Evolutionary conservation across 495 filamentous ascomycete species (phyloP), one percentile per base, ranked within the genome.

Genomic region (Trichoderma gamsii): DNA sequence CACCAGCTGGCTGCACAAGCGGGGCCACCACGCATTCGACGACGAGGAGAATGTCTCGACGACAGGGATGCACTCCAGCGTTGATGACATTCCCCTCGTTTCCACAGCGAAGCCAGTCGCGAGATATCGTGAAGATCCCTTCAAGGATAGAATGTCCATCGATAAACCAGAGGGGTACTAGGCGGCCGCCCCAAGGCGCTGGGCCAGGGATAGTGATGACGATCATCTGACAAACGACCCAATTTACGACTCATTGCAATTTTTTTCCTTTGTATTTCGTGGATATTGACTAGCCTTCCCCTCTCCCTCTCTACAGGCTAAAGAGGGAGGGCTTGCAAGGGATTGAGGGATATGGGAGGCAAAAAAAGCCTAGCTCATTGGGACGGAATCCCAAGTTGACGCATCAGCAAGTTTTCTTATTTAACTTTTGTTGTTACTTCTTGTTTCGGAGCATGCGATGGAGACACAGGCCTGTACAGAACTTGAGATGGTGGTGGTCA

Each of bases 41-140:
- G 63, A 73, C 35, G 29, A 21, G 18, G 69, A 70, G 43, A 63
- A 65, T 1, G 66, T 67, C 35, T 52, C 67, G 13, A 70, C 72
- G 29, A 67, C 68, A 41, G 69, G 69, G 13, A 69, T 70, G 41
- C 69, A 68, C n/a, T 72, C 72, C 12, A 73, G 72, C 56, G 64
- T 68, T 15, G 72, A 74, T 25, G 71, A 69, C 25, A 71, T 74
- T 16, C 71, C 72, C 18, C 41, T 74, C 23, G 71, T 72, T 46
- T 41, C 69, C 12, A 64, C 67, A 41, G 43, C 70, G 5, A 69
- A 65, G 49, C 61, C 61, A 41, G 56, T 61, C 56, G 21, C 56
- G 56, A 11, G 56, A 32, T 32, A 29, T 15, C 56, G 23, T 32
- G 56, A 61, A 32, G 56, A 61, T 32, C 27, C 27, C 8, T 61